Evolutionary conservation across 139 green algal species (phyloP), one percentile per base, ranked within the genome.

Genomic region (Coelastrella sp.): DNA sequence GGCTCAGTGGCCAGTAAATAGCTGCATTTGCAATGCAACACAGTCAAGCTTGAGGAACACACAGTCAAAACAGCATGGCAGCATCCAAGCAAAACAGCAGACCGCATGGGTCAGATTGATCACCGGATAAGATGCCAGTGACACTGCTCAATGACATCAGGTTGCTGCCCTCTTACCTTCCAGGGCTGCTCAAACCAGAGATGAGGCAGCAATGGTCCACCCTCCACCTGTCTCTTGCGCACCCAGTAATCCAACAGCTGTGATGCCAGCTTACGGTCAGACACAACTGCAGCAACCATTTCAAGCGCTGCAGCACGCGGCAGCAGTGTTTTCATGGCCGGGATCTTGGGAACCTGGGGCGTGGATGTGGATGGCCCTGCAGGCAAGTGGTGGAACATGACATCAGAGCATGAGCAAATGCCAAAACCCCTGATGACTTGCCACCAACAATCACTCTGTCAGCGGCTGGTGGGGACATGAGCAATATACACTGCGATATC

Each of bases 221-320:
- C 81, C 80, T 84, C 75, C 82, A 87, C 49, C n/a, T 89, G 81
- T 27, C 93, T 86, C 24, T 87, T 86, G 14, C 65, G 60, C 5
- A 92, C 65, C 93, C 93, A 95, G 88, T 94, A 83, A 58, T 92
- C 90, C 74, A 93, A 92, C 78, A 94, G 61, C 20, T 78, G 80
- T 6, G 76, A 25, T 27, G 88, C 90, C 60, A 82, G 17, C 65
- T 87, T 92, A 49, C 70, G n/a, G 78, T 89, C 83, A 25, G 81
- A 80, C 61, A 91, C 24, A 63, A 91, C 79, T 57, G 70, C n/a
- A 25, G 83, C 9, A 22, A 92, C 11, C 5, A 56, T 85, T 27
- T 87, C 87, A 35, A 90, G 49, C 1, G 85, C 91, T 1, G 60
- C 61, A 8, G 84, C 76, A 56, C 86, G 89, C 0, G 88, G 80